Base-by-base conservation (phyloP, 768 basidiomycete species). In the Cystofilobasidium macerans region DNA sequence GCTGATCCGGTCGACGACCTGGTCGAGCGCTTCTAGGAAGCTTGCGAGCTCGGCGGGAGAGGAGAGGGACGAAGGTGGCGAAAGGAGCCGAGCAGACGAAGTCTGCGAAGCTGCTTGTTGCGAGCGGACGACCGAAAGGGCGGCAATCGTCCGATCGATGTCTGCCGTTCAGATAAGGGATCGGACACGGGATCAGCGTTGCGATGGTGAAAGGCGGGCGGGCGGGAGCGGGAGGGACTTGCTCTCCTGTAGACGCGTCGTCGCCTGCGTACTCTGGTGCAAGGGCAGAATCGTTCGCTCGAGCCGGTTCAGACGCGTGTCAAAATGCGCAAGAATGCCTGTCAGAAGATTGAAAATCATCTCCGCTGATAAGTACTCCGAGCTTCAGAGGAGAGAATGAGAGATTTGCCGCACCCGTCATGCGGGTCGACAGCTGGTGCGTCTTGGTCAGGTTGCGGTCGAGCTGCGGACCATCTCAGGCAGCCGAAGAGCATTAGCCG, bases 301-400 rank as follows among this genome's bases (percentile, higher is more conserved):
- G 26, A 91, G 81, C 73, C 85, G 87, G 47, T 86, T 85, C 7
- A 92, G 77, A 24, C 89, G 83, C 1, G 83, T 83, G 74, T 91
- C 89, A 71, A 90, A 89, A 71, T 86, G 89, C 69, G 86, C 84
- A 58, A 92, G 79, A 71, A 90, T 85, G 54, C 86, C 89, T 91
- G 30, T 40, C 38, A 40, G 38, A 40, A 8, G 38, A n/a, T n/a
- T n/a, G n/a, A n/a, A n/a, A n/a, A n/a, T n/a, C n/a, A n/a, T n/a
- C n/a, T n/a, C n/a, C n/a, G n/a, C n/a, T n/a, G n/a, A n/a, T n/a
- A n/a, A n/a, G n/a, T n/a, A n/a, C n/a, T n/a, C n/a, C n/a, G n/a
- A n/a, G n/a, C n/a, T n/a, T n/a, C n/a, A n/a, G n/a, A n/a, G n/a
- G n/a, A n/a, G n/a, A n/a, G n/a, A n/a, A n/a, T n/a, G n/a, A n/a